phyloP scores from a whole-genome alignment of 768 basidiomycete genomes.

The Naganishia vaughanmartiniae region DNA sequence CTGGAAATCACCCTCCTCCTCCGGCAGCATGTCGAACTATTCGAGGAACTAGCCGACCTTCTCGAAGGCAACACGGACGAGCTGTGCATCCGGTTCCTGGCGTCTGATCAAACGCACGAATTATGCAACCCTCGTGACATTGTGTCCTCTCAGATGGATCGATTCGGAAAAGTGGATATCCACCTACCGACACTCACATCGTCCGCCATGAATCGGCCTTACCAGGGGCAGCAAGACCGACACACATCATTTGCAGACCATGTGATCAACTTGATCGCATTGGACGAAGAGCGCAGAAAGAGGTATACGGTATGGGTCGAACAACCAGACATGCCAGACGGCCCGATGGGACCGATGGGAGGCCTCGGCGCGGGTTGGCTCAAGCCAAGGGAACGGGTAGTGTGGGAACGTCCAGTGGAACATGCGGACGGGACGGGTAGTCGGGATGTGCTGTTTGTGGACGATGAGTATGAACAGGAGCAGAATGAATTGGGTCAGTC shows the following conservation, averaged over 20 bases:
- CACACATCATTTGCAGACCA: constrained; percentile 29
- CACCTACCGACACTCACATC: constrained; percentile 29
- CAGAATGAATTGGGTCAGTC: too few species aligned
- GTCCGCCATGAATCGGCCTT: constrained; percentile 6
- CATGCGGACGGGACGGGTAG: not conserved
- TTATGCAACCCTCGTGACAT: constrained; percentile 26
- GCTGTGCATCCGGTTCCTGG: constrained; percentile 30
- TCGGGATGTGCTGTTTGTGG: not conserved
- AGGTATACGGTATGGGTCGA: constrained; percentile 31
- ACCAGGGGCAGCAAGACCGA: constrained; percentile 13
- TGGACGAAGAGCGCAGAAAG: constrained; percentile 25
- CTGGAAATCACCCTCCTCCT: constrained; percentile 30
- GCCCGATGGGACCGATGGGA: not conserved
- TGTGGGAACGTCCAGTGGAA: constrained; percentile 3
- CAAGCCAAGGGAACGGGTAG: constrained; percentile 1
- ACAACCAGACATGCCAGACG: constrained; percentile 1
- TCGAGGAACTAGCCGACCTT: constrained; percentile 21
- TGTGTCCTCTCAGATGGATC: constrained; percentile 10
- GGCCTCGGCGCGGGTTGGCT: constrained; percentile 1
- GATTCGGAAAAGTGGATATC: constrained; percentile 20
- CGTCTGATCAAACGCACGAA: not conserved
- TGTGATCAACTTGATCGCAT: constrained; percentile 31
- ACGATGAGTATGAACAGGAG: not conserved
- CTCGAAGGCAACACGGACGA: constrained; percentile 26
- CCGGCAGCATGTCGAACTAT: not conserved